Evolutionary conservation across 345 rosid genomes (phyloP).

Genomic region (Gossypium herbaceum): DNA sequence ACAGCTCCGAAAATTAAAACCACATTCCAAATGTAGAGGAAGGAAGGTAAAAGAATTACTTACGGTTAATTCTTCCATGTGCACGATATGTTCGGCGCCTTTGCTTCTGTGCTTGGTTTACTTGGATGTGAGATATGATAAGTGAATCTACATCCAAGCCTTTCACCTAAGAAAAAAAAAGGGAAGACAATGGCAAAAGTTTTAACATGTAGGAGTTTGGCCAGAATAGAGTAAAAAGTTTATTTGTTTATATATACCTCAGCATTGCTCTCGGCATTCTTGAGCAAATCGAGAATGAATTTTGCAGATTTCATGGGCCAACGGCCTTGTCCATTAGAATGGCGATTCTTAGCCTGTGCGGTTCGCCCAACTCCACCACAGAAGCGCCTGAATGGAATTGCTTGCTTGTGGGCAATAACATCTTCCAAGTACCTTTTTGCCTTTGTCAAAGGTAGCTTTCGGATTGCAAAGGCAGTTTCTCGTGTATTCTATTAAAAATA

Average conservation of each 20-base stretch:
- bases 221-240: not conserved
- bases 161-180: constrained; percentile 40
- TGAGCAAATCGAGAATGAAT: too few species aligned
- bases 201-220: not conserved
- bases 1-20: not conserved
- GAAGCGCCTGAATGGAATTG: constrained; percentile 76
- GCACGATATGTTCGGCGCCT: constrained; percentile 74
- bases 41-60: constrained; percentile 14
- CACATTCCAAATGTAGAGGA: not conserved
- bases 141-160: constrained; percentile 73
- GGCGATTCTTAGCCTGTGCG: constrained; percentile 75
- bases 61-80: constrained; percentile 79
- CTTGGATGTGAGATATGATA: constrained; percentile 65
- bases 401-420: constrained; percentile 76
- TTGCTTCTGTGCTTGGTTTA: constrained; percentile 74
- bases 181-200: not conserved
- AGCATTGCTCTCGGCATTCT: constrained; percentile 38
- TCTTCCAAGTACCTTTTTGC: constrained; percentile 77
- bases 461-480: constrained; percentile 61
- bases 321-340: constrained; percentile 76
- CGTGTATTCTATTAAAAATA: constrained; percentile 49
- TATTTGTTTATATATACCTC: constrained; percentile 37
- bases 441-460: constrained; percentile 58
- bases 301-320: too few species aligned
- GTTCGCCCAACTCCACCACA: constrained; percentile 77